Percentiles rank a stretch among this genome's conserved stretches.
Evolutionary conservation across 225 moss, liverwort and hornwort species (phyloP).

Genomic region (Bryum argenteum): DNA sequence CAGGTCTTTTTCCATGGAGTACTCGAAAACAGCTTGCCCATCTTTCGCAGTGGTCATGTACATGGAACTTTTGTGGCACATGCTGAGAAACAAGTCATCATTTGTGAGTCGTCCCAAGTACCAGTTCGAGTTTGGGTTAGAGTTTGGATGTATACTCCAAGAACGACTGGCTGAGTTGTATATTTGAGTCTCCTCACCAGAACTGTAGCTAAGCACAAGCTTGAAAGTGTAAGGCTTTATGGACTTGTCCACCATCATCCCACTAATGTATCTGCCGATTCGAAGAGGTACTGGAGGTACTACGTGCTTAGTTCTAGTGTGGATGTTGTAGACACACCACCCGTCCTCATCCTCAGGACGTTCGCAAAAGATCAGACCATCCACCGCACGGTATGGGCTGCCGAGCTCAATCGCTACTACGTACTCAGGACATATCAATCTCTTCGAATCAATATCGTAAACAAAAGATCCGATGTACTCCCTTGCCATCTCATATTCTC

Average conservation of each 20-base stretch:
- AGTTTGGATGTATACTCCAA: conserved; percentile 6
- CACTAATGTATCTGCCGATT: no score
- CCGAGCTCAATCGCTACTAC: no score
- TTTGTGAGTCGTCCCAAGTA: not conserved
- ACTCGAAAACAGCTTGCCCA: not conserved
- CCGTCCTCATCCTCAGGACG: no score
- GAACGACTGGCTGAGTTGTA: conserved; percentile 23
- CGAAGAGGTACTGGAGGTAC: conserved; percentile 2
- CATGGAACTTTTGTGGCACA: not conserved
- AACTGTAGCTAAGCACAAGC: conserved; percentile 6
- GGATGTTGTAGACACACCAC: conserved; percentile 20
- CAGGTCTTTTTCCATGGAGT: conserved; percentile 14
- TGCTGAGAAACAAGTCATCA: not conserved
- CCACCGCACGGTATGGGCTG: no score
- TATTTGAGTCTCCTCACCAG: conserved; percentile 7
- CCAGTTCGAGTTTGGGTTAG: not conserved
- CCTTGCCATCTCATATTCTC: no score
- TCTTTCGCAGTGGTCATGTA: not conserved
- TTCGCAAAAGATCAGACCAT: no score
- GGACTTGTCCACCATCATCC: conserved; percentile 13
- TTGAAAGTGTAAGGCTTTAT: conserved; percentile 18
- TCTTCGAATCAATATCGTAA: no score
- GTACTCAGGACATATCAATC: no score
- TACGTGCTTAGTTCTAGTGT: conserved; percentile 9
- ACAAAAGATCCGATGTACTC: no score